Conservation (phyloP, 768 basidiomycete genomes). For the Tulasnella sp. region DNA sequence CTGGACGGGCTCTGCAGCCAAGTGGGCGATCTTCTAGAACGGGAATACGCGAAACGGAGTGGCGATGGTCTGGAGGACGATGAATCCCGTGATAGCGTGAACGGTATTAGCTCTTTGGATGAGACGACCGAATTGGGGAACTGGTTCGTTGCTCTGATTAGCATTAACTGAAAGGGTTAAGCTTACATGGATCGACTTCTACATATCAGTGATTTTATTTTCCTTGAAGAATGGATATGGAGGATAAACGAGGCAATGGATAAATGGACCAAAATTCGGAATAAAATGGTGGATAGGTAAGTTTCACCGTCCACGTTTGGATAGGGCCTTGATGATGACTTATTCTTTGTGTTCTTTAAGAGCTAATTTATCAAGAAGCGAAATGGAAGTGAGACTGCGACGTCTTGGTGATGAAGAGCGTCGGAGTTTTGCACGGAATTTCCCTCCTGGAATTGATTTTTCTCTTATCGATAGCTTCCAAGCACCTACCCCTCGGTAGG, state of each 20-base stretch:
- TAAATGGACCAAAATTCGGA: not conserved
- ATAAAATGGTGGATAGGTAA: not conserved
- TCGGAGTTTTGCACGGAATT: not conserved
- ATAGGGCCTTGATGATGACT: not conserved
- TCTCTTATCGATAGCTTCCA: not conserved
- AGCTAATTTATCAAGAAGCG: not conserved
- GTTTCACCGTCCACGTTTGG: not conserved
- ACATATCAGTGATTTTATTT: not conserved
- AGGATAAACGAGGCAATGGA: not conserved
- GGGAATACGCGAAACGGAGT: no score
- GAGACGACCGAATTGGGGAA: not conserved
- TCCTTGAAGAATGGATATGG: not conserved
- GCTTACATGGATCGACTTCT: not conserved
- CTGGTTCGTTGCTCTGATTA: not conserved
- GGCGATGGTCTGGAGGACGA: no score
- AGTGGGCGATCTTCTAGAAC: not conserved
- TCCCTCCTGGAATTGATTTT: not conserved
- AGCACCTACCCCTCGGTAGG: not conserved
- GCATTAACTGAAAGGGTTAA: not conserved
- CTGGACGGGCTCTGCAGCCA: not conserved
- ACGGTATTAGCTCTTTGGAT: no score
- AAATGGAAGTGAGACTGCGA: not conserved
- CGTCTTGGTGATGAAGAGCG: not conserved
- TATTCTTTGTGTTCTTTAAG: not conserved
- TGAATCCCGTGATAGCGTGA: no score